Evolutionary conservation across 1,284 basidiomycete species (phyloP).

Genomic region (Ceratobasidium sp.): DNA sequence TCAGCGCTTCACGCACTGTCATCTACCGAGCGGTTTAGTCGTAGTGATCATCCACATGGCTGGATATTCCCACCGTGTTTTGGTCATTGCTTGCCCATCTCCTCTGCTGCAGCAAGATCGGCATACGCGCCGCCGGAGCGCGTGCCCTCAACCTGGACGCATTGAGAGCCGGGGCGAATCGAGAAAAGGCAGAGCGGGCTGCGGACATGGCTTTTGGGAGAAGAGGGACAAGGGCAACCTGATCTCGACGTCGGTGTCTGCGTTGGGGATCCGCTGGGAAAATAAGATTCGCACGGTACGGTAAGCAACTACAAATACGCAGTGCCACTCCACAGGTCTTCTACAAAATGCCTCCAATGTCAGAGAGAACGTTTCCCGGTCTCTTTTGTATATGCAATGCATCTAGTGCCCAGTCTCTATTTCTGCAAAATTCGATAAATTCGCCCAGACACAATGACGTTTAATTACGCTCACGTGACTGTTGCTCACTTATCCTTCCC

Average conservation of each 20-base stretch:
- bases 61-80: slow-evolving; percentile 33
- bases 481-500: slow-evolving; percentile 18
- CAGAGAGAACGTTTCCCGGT: too few relatives aligned
- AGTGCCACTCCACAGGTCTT: neutral
- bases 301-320: slow-evolving; percentile 20
- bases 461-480: slow-evolving; percentile 25
- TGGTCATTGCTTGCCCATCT: slow-evolving; percentile 45
- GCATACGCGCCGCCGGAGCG: slow-evolving; percentile 52
- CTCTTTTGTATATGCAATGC: too few relatives aligned
- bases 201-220: slow-evolving; percentile 55
- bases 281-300: slow-evolving; percentile 33
- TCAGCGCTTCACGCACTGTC: slow-evolving; percentile 98
- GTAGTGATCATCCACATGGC: neutral
- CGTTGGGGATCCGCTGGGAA: slow-evolving; percentile 37
- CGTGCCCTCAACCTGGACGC: slow-evolving; percentile 50
- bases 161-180: slow-evolving; percentile 65
- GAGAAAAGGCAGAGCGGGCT: slow-evolving; percentile 67
- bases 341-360: too few relatives aligned
- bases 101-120: slow-evolving; percentile 53
- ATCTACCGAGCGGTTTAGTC: slow-evolving; percentile 61
- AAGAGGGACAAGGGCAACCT: slow-evolving; percentile 12
- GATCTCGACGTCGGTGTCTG: slow-evolving; percentile 29
- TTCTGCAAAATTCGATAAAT: neutral
- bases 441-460: neutral
- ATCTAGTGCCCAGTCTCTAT: too few relatives aligned